These are phyloP conservation scores for Candida sojae DNA, from an alignment of 1,139 yeast species.

Conservation along the genomic window DNA sequence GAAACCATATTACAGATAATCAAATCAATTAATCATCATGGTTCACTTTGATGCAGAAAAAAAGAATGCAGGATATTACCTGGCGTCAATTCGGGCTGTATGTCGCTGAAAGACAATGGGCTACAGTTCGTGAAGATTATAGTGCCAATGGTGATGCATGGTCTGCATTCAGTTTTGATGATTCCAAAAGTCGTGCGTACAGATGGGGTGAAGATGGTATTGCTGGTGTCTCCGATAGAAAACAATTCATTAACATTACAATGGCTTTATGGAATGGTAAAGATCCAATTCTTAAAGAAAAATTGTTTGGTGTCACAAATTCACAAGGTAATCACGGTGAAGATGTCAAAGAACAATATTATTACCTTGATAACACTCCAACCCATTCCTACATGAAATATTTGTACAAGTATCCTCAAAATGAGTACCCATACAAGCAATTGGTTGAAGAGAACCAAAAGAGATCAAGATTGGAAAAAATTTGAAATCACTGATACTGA, in stretches of 20 bases:
- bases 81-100: conserved; percentile 96
- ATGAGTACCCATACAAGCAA: conserved; percentile 78
- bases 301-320: conserved; percentile 86
- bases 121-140: conserved; percentile 92
- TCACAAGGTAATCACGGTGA: conserved; percentile 97
- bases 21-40: conserved; percentile 6
- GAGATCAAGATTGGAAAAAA: conserved; percentile 62
- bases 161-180: conserved; percentile 88
- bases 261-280: conserved; percentile 92
- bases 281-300: conserved; percentile 84
- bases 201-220: conserved; percentile 98
- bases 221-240: conserved; percentile 88
- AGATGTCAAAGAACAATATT: conserved; percentile 83
- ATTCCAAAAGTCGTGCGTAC: conserved; percentile 78
- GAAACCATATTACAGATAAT: no score
- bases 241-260: conserved; percentile 73
- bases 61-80: conserved; percentile 62
- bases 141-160: conserved; percentile 89
- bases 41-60: conserved; percentile 58
- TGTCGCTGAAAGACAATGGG: conserved; percentile 91
- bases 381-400: conserved; percentile 93
- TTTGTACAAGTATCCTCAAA: conserved; percentile 88
- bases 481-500: conserved; percentile 78
- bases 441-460: conserved; percentile 69
- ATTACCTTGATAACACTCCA: conserved; percentile 89